Conservation (phyloP, 805 yeast genomes). For the Metschnikowia lachancei region DNA sequence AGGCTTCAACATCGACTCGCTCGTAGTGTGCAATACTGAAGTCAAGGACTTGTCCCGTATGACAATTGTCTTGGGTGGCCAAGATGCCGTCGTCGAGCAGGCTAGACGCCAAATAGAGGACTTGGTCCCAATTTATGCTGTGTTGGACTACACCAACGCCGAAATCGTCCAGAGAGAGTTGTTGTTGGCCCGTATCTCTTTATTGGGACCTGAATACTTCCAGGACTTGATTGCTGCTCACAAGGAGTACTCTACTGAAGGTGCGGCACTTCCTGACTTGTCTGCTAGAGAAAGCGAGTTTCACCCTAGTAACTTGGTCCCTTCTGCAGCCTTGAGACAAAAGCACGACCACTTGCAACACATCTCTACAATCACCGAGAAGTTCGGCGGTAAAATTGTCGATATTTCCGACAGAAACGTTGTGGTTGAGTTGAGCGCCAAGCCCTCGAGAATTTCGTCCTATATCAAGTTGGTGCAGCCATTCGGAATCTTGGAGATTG, state of each 20-base stretch:
- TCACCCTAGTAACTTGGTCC: slow-evolving; percentile 88
- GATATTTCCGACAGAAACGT: slow-evolving; percentile 93
- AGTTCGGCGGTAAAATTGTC: slow-evolving; percentile 90
- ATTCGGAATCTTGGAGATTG: slow-evolving; percentile 93
- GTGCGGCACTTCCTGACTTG: slow-evolving; percentile 42
- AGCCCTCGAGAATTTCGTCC: slow-evolving; percentile 84
- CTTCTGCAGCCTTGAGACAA: slow-evolving; percentile 90
- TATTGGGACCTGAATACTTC: slow-evolving; percentile 97
- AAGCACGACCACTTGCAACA: slow-evolving; percentile 87
- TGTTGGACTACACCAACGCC: slow-evolving; percentile 86
- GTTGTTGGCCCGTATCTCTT: slow-evolving; percentile 84
- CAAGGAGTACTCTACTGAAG: slow-evolving; percentile 44
- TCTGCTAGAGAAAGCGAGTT: slow-evolving; percentile 47
- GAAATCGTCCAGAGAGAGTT: slow-evolving; percentile 90
- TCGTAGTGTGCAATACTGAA: slow-evolving; percentile 95
- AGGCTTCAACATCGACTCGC: slow-evolving; percentile 96
- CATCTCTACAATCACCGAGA: slow-evolving; percentile 71
- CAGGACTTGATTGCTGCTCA: slow-evolving; percentile 91
- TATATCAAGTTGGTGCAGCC: slow-evolving; percentile 90
- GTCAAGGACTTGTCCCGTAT: slow-evolving; percentile 92
- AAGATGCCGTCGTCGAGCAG: slow-evolving; percentile 94
- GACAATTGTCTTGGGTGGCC: slow-evolving; percentile 94
- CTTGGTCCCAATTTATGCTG: slow-evolving; percentile 97
- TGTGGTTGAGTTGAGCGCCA: slow-evolving; percentile 90
- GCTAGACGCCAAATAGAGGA: slow-evolving; percentile 98